A percentile compares a stretch with the other conserved stretches of the same genome.
Conservation (phyloP, 225 moss, liverwort and hornwort species). For the Rhytidiadelphus loreus region DNA sequence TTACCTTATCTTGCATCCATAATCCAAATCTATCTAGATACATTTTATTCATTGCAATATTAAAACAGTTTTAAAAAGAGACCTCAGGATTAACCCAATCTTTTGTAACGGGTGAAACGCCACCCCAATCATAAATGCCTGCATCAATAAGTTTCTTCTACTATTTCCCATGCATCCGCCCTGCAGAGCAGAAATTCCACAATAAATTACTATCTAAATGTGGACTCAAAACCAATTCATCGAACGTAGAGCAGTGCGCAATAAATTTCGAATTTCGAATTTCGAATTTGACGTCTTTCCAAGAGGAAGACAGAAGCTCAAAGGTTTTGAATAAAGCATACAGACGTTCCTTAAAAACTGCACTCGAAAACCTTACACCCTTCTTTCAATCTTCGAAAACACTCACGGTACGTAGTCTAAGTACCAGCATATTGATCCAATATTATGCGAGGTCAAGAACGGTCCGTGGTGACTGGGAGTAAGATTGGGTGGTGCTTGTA, state of each 20-base stretch:
- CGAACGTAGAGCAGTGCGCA: neutral
- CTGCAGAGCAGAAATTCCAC: slow-evolving; percentile 16
- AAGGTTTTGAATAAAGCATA: neutral
- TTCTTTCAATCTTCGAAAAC: neutral
- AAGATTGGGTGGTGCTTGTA: slow-evolving; percentile 85
- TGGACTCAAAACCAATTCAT: neutral
- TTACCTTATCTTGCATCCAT: neutral
- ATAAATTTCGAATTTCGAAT: neutral
- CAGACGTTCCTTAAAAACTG: neutral
- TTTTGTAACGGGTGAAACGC: slow-evolving; percentile 61
- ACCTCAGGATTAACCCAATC: slow-evolving; percentile 92
- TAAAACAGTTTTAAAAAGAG: neutral
- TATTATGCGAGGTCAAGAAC: neutral
- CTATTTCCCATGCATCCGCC: slow-evolving; percentile 9
- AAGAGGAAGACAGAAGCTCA: neutral
- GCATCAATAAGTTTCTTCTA: slow-evolving; percentile 63
- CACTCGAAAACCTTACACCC: neutral
- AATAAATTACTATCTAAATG: neutral
- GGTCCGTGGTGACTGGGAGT: slow-evolving; percentile 56
- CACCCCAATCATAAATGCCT: slow-evolving; percentile 89
- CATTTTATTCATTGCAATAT: neutral
- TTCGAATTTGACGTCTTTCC: neutral
- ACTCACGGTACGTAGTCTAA: neutral
- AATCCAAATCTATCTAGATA: neutral
- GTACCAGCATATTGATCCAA: neutral